Conservation (phyloP, 345 rosid genomes). For the Eucalyptus regnans region DNA sequence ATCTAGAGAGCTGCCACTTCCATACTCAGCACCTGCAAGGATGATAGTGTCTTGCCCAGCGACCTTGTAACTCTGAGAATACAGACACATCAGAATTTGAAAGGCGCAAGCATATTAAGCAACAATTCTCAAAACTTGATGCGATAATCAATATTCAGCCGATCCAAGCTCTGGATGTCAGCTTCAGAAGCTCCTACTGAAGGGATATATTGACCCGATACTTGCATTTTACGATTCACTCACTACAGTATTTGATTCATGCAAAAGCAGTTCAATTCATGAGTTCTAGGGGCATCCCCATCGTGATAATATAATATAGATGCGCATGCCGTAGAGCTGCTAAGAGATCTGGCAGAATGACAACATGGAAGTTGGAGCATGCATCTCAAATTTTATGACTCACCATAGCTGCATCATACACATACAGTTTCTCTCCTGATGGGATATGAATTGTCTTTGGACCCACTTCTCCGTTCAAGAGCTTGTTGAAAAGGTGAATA, state of each 20-base stretch:
- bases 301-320: too few species aligned
- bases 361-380: too few species aligned
- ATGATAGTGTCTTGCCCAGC: constrained; percentile 35
- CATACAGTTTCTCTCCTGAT: constrained; percentile 51
- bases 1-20: constrained; percentile 90
- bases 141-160: not conserved
- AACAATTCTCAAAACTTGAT: not conserved
- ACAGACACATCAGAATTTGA: not conserved
- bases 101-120: not conserved
- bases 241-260: not conserved
- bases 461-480: constrained; percentile 74
- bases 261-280: not conserved
- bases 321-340: too few species aligned
- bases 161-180: not conserved
- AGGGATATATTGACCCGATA: not conserved
- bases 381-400: not conserved
- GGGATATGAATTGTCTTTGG: constrained; percentile 82
- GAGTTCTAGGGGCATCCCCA: not conserved
- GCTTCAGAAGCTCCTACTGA: not conserved
- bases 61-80: constrained; percentile 50
- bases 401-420: constrained; percentile 60
- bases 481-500: constrained; percentile 71
- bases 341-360: too few species aligned
- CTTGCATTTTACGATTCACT: not conserved
- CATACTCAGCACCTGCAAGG: constrained; percentile 55